A percentile compares a stretch with the other conserved stretches of the same genome.
These are phyloP conservation scores for Microdochium bolleyi DNA, from an alignment of 2,329 filamentous ascomycete species.

Conservation along the genomic window DNA sequence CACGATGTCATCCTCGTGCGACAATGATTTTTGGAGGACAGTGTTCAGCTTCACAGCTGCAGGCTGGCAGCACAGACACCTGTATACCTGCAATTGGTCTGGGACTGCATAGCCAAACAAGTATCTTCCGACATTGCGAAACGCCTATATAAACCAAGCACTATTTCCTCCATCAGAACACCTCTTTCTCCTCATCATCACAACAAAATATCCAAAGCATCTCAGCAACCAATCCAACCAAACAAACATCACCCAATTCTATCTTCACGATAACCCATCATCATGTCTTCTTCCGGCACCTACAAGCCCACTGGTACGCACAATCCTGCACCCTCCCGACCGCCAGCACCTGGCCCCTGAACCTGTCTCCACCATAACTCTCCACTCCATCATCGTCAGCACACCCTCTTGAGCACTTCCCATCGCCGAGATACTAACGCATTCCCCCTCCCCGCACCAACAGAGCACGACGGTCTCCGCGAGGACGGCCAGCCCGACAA, in stretches of 20 bases:
- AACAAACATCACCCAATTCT: not conserved
- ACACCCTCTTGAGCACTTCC: not conserved
- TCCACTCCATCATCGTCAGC: not conserved
- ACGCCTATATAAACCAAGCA: not conserved
- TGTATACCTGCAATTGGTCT: not conserved
- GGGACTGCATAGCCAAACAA: not conserved
- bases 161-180: not conserved
- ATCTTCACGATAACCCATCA: conserved; percentile 3
- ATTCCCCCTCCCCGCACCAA: not conserved
- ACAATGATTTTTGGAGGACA: not conserved
- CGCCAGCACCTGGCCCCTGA: not conserved
- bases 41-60: not conserved
- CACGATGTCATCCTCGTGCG: not conserved
- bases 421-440: not conserved
- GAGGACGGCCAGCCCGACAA: conserved; percentile 31
- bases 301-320: conserved; percentile 12
- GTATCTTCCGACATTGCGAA: not conserved
- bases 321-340: not conserved
- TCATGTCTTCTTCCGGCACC: conserved; percentile 13
- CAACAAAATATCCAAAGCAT: not conserved
- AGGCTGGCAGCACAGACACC: not conserved
- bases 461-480: conserved; percentile 31
- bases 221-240: not conserved
- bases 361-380: not conserved
- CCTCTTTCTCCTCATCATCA: not conserved